Conservation (phyloP, 2,329 filamentous ascomycete genomes). For the Aschersonia sp. region DNA sequence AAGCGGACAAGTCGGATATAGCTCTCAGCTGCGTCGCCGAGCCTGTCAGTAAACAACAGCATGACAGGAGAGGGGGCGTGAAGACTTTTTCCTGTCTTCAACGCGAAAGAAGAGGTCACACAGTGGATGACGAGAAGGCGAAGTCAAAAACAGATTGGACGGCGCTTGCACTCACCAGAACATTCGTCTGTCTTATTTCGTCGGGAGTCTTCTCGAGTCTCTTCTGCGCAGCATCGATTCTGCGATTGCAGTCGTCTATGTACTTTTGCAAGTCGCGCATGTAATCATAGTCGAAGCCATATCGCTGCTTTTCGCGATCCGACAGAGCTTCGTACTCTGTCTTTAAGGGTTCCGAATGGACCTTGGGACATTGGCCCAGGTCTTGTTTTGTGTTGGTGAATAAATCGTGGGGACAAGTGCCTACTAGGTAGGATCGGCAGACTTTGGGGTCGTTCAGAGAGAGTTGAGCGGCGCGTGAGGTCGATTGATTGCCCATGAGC, state of each 20-base stretch:
- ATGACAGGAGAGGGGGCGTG: too few relatives aligned
- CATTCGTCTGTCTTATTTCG: slow-evolving; percentile 91
- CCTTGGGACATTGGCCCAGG: slow-evolving; percentile 73
- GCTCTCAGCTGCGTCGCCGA: slow-evolving; percentile 45
- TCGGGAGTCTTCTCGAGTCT: slow-evolving; percentile 94
- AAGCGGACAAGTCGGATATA: slow-evolving; percentile 67
- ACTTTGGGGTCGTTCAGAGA: slow-evolving; percentile 85
- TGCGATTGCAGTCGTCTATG: slow-evolving; percentile 89
- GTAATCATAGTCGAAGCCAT: slow-evolving; percentile 94
- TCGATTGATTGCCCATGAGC: slow-evolving; percentile 67
- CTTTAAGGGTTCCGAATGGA: slow-evolving; percentile 81
- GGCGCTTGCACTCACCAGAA: slow-evolving; percentile 36
- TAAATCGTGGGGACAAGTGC: slow-evolving; percentile 93
- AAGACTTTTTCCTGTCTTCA: too few relatives aligned
- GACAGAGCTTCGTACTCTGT: slow-evolving; percentile 70
- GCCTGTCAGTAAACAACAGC: not conserved
- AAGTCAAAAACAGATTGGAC: not conserved
- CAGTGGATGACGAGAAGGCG: too few relatives aligned
- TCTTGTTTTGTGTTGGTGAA: slow-evolving; percentile 99
- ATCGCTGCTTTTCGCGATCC: slow-evolving; percentile 56
- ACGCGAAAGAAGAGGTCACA: too few relatives aligned
- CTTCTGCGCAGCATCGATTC: slow-evolving; percentile 82
- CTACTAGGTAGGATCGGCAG: slow-evolving; percentile 85
- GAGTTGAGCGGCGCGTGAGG: slow-evolving; percentile 65
- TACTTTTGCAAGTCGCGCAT: slow-evolving; percentile 92